Conservation (phyloP, 352 stramenopile genomes). For the Globisporangium spiculum region DNA sequence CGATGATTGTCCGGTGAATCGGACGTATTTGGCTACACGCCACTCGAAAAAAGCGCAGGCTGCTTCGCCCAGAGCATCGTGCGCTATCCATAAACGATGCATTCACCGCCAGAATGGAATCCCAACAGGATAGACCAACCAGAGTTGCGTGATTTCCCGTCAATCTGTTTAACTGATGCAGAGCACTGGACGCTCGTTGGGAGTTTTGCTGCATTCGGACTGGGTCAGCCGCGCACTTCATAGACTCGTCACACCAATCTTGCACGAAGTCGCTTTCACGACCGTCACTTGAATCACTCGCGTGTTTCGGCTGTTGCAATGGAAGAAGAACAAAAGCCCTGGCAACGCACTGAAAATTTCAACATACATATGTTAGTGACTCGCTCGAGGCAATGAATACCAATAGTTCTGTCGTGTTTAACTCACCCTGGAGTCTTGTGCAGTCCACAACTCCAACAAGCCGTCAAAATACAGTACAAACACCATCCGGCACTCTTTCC, state of each 20-base stretch:
- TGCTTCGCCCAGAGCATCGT: constrained; percentile 18
- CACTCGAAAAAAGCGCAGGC: constrained; percentile 25
- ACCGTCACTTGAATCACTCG: not conserved
- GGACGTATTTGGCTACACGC: constrained; percentile 15
- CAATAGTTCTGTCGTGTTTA: not conserved
- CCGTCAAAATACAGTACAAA: constrained; percentile 1
- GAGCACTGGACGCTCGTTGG: not conserved
- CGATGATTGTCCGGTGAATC: constrained; percentile 16
- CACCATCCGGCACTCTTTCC: not conserved
- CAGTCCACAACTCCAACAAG: not conserved
- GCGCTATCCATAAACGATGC: constrained; percentile 19
- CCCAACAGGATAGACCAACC: constrained; percentile 21
- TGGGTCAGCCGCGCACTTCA: not conserved
- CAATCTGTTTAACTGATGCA: constrained; percentile 8
- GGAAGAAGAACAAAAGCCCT: constrained; percentile 1
- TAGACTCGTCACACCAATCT: constrained; percentile 5
- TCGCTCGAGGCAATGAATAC: not conserved
- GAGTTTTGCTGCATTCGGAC: not conserved
- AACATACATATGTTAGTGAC: not conserved
- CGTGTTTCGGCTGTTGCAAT: not conserved
- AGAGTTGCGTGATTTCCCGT: constrained; percentile 1
- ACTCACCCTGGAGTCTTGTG: not conserved
- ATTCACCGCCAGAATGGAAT: constrained; percentile 27
- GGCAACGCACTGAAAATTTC: not conserved
- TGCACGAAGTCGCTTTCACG: not conserved